Evolutionary conservation across 2,329 filamentous ascomycete genomes (phyloP).

Genomic region (Fonsecaea multimorphosa): DNA sequence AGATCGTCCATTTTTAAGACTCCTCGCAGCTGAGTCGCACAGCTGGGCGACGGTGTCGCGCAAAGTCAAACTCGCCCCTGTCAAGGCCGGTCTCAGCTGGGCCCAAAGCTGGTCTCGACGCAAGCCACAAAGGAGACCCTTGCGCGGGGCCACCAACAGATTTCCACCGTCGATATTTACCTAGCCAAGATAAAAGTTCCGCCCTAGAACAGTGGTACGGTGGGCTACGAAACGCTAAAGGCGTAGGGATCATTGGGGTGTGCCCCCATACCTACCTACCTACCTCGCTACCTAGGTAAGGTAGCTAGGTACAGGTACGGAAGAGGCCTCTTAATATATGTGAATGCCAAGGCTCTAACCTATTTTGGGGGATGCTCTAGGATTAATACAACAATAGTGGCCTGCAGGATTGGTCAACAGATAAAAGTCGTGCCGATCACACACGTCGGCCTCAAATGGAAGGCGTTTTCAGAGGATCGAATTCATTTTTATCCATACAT

Average conservation of each 20-base stretch:
- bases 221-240: no score
- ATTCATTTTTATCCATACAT: background rate
- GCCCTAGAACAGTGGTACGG: background rate
- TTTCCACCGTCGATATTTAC: no score
- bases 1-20: background rate
- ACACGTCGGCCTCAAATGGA: background rate
- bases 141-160: no score
- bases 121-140: constrained; percentile 24
- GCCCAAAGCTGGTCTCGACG: constrained; percentile 9
- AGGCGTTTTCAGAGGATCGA: background rate
- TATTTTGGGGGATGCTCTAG: no score
- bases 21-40: background rate
- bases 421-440: background rate
- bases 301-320: no score
- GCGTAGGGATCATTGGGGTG: no score
- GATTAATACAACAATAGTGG: no score
- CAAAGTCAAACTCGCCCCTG: background rate
- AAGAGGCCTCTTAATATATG: no score
- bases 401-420: background rate
- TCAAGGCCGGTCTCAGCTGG: background rate
- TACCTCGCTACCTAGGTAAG: no score
- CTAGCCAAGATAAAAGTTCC: no score
- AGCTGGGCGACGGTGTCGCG: background rate
- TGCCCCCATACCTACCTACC: no score
- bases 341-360: no score